Percentiles rank a stretch among this genome's conserved stretches.
Evolutionary conservation across 208 protist genomes (phyloP).

Genomic region (Wallacemonas sp.): DNA sequence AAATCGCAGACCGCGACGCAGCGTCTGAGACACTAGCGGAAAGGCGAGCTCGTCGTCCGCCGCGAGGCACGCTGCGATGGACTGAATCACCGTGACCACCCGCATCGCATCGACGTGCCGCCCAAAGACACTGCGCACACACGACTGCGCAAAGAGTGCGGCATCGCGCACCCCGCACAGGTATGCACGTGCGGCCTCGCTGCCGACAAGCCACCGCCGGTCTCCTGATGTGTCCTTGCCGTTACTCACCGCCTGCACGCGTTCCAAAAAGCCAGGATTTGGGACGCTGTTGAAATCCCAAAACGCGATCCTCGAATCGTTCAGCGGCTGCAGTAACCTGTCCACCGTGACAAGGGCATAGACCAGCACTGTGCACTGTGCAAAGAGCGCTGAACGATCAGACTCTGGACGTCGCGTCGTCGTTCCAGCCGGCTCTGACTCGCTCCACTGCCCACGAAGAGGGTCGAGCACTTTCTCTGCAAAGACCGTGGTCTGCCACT

Average conservation of each 20-base stretch:
- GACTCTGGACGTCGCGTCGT: constrained; percentile 4
- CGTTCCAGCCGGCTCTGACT: constrained; percentile 6
- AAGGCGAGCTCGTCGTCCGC: constrained; percentile 56
- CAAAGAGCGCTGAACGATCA: constrained; percentile 14
- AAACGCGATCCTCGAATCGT: constrained; percentile 48
- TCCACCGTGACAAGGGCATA: constrained; percentile 41
- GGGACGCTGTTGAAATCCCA: constrained; percentile 43
- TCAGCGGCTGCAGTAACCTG: constrained; percentile 41
- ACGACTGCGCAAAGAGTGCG: constrained; percentile 5
- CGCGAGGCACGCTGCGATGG: constrained; percentile 36
- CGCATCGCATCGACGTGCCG: neutral
- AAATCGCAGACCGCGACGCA: constrained; percentile 36
- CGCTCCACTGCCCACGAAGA: neutral
- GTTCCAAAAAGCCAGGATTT: constrained; percentile 56
- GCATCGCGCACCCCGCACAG: constrained; percentile 5
- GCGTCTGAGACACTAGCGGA: constrained; percentile 40
- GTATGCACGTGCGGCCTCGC: constrained; percentile 2
- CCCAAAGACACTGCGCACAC: constrained; percentile 11
- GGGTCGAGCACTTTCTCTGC: neutral
- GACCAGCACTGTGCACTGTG: constrained; percentile 33
- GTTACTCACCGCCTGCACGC: constrained; percentile 7
- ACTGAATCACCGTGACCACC: constrained; percentile 34
- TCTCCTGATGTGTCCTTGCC: neutral
- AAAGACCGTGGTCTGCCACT: neutral
- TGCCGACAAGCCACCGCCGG: constrained; percentile 10